A percentile compares a stretch with the other conserved stretches of the same genome.
phyloP scores from a whole-genome alignment of 1,284 basidiomycete species.

The Melampsora medusae region DNA sequence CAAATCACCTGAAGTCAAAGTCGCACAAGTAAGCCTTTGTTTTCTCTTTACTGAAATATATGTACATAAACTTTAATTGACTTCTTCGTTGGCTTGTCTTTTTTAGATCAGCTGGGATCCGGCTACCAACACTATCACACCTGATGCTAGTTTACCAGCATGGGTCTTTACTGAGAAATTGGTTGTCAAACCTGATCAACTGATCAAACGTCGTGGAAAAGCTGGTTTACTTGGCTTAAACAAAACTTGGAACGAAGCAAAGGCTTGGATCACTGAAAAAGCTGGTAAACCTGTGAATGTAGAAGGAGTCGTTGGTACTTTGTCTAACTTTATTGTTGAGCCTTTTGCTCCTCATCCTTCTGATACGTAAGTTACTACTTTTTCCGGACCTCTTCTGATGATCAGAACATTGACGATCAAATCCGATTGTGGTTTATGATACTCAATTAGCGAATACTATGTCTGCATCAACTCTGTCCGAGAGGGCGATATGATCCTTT shows the following conservation, averaged over 20 bases:
- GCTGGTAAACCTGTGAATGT: slow-evolving; percentile 96
- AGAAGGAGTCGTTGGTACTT: slow-evolving; percentile 85
- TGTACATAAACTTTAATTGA: neutral
- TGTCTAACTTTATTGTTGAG: slow-evolving; percentile 97
- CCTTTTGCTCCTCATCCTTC: slow-evolving; percentile 94
- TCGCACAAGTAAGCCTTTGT: slow-evolving; percentile 31
- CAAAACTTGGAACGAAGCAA: slow-evolving; percentile 74
- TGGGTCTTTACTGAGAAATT: slow-evolving; percentile 66
- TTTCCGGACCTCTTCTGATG: neutral
- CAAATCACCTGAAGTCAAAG: slow-evolving; percentile 38
- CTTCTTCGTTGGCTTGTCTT: neutral
- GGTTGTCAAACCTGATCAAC: slow-evolving; percentile 69
- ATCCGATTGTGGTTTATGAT: neutral
- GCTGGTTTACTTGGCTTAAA: slow-evolving; percentile 90
- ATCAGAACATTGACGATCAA: neutral
- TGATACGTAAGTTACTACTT: slow-evolving; percentile 60
- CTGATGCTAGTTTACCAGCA: slow-evolving; percentile 69
- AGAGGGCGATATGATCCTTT: slow-evolving; percentile 93
- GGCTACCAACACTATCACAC: slow-evolving; percentile 73
- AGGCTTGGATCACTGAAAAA: slow-evolving; percentile 75
- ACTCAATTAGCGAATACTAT: slow-evolving; percentile 72
- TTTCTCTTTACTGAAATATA: neutral
- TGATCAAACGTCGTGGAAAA: slow-evolving; percentile 99
- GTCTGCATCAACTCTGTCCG: slow-evolving; percentile 95
- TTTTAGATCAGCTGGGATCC: slow-evolving; percentile 74